Evolutionary conservation across 164 flowering plant species (phyloP).

Genomic region (Liquidambar formosana): DNA sequence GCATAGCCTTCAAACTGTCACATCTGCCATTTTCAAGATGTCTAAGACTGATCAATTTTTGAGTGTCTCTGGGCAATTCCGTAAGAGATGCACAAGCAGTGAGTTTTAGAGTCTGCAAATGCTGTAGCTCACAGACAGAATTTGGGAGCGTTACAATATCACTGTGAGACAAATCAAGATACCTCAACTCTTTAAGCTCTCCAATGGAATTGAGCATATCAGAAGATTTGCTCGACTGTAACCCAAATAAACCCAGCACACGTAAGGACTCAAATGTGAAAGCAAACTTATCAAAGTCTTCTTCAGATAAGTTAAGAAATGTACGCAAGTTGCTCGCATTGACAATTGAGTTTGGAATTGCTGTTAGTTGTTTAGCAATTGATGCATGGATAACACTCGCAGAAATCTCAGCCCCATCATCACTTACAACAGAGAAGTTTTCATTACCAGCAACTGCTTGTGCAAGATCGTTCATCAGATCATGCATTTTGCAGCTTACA

Average conservation of each 20-base stretch:
- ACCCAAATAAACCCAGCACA: no score
- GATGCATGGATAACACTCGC: neutral
- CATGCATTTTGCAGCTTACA: constrained; percentile 12
- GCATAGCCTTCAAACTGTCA: neutral
- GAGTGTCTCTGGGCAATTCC: no score
- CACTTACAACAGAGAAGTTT: neutral
- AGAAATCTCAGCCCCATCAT: neutral
- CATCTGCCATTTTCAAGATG: neutral
- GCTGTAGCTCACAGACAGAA: no score
- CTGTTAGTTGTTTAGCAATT: neutral
- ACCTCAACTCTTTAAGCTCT: neutral
- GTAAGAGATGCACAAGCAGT: neutral
- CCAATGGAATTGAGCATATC: neutral
- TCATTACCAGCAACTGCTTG: neutral
- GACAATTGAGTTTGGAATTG: no score
- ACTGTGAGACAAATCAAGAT: no score
- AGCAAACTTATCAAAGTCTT: no score
- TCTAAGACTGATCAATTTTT: neutral
- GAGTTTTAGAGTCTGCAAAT: neutral
- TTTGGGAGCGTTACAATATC: no score
- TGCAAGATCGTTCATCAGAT: constrained; percentile 18
- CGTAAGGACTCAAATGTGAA: no score
- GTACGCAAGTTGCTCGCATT: no score
- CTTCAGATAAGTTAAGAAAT: no score
- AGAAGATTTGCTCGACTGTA: neutral